Base-by-base conservation (phyloP, 2,329 filamentous ascomycete genomes). In the Cladosporium sp. region DNA sequence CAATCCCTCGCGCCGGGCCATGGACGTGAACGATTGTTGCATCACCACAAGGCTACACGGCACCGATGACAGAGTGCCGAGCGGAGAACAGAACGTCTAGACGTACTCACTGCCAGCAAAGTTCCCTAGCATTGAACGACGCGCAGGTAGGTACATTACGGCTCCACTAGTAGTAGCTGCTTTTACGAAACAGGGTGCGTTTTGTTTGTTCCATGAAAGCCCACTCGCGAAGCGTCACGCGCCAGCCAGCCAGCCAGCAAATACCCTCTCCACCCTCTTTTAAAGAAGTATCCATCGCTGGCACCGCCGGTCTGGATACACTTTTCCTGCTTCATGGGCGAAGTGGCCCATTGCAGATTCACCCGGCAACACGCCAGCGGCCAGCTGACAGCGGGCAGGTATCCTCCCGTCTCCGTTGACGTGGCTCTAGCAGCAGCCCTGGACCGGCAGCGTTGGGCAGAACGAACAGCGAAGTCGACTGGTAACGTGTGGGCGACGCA, bases 1-100 rank as follows among this genome's bases (percentile, higher is more conserved):
- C 64, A 65, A 65, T 60, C 55, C 63, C 32, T 65, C 64, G 64
- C 21, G 64, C 64, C 64, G 64, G 64, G 54, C 64, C 64, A 54
- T 65, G 44, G 32, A 41, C 32, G 57, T 59, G 28, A 52, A 59
- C 52, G 32, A 54, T 41, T 51, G 36, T 65, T 65, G 62, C 54
- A 65, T 65, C 52, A 59, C 62, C 36, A 8, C 28, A 58, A 44
- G 28, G 47, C 44, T 51, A 34, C 59, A 54, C 59, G 59, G 59
- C 59, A 54, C 44, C 47, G 59, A 54, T 51, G 32, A 10, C 32
- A 62, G 44, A 62, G 59, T 62, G 59, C 59, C 59, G 59, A 62
- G 59, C 51, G 30, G 59, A 14, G 44, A 10, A 24, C 28, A 21
- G 59, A 30, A 62, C 47, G 32, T 62, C 28, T 41, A 52, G 41